Evolutionary conservation across 2,329 filamentous ascomycete species (phyloP).

Genomic region (Macrophomina tecta): DNA sequence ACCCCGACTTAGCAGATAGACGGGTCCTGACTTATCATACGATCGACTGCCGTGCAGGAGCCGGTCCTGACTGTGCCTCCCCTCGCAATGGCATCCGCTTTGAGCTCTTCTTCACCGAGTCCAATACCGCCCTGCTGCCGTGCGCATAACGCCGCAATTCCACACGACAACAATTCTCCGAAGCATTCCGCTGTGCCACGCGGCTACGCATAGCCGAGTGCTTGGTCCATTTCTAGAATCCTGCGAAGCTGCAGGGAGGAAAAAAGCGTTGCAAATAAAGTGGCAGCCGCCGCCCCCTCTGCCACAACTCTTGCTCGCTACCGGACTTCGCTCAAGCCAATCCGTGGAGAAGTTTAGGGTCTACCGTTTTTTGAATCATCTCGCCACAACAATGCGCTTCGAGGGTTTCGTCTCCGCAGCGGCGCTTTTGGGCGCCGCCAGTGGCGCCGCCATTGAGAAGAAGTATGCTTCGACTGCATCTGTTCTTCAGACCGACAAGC

Average conservation of each 20-base stretch:
- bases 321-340: slow-evolving; percentile 1
- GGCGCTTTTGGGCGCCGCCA: slow-evolving; percentile 5
- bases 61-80: background rate
- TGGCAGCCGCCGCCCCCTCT: slow-evolving; percentile 2
- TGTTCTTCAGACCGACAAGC: slow-evolving; percentile 37
- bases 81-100: background rate
- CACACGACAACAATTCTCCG: slow-evolving; percentile 3
- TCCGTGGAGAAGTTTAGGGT: background rate
- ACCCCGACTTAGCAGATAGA: background rate
- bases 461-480: background rate
- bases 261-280: slow-evolving; percentile 17
- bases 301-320: slow-evolving; percentile 1
- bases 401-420: background rate
- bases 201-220: background rate
- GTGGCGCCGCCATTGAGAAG: slow-evolving; percentile 15
- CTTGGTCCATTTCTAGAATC: background rate
- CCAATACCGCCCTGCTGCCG: background rate
- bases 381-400: slow-evolving; percentile 14
- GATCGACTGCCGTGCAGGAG: slow-evolving; percentile 15
- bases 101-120: background rate
- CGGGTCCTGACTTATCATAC: background rate
- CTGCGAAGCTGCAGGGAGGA: background rate
- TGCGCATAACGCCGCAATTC: slow-evolving; percentile 17
- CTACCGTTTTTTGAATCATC: background rate
- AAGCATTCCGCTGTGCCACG: slow-evolving; percentile 8